Evolutionary conservation across 1,284 basidiomycete genomes (phyloP), one percentile per base, ranked within the genome.

Genomic region (Malassezia equina): DNA sequence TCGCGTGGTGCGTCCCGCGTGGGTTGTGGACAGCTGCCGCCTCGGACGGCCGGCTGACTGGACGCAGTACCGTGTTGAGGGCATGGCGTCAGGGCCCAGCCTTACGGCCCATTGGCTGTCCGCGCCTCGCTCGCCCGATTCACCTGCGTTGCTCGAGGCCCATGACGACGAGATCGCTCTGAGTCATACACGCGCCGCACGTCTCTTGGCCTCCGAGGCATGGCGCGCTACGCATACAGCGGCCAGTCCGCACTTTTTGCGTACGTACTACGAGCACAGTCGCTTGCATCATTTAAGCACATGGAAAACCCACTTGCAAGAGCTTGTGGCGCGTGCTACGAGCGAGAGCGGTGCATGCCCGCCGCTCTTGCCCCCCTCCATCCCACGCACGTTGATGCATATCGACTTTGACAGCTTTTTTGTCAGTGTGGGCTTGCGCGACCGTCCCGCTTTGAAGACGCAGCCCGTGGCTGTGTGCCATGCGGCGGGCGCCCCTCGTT

Each of bases 391-490:
- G 28, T 62, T 72, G 44, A 65, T 72, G 65, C 69, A 73, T 51
- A 62, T 72, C 48, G 71, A 74, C 59, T 96, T 98, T 67, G 93
- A 98, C 72, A 89, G 86, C 67, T 98, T 96, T 79, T 98, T 98
- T 69, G 90, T 95, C 24, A 64, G 55, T 3, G 70, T 72, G 13
- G 67, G 66, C 11, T 55, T 73, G 29, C 65, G 63, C 17, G 58
- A 60, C 24, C 58, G 65, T 0, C 68, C 67, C 1, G 64, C 67
- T 24, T 56, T 72, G 24, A 41, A 47, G 15, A 60, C 60, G 41
- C 63, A 86, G 71, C 88, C 93, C 0, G 84, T 86, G 2, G 90
- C 91, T 0, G 94, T 98, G 0, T 98, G 93, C 70, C 93, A 98
- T 77, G 89, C 89, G 3, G 49, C 61, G 3, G 19, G 19, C 9